Evolutionary conservation across 2,329 filamentous ascomycete genomes (phyloP).

Genomic region (Fusarium kyushuense): DNA sequence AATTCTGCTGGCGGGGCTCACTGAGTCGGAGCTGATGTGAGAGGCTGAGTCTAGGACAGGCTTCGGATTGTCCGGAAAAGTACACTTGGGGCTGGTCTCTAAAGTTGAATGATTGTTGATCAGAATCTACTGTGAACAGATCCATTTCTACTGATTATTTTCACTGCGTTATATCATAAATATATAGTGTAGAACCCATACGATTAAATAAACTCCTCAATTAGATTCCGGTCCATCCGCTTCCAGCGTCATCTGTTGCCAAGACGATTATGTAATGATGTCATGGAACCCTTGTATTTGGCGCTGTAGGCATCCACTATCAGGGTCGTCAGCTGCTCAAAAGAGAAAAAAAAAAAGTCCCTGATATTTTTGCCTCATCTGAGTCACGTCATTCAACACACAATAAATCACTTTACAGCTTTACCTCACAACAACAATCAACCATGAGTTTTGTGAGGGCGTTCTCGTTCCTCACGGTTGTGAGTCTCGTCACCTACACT

Average conservation of each 20-base stretch:
- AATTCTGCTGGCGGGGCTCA: slow-evolving; percentile 40
- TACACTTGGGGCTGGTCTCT: neutral
- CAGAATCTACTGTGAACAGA: too few species aligned
- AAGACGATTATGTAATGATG: slow-evolving; percentile 35
- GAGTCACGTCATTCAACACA: slow-evolving; percentile 3
- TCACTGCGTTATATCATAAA: too few species aligned
- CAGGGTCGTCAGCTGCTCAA: slow-evolving; percentile 11
- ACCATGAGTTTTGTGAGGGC: slow-evolving; percentile 30
- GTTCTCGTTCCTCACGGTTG: slow-evolving; percentile 25
- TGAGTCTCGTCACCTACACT: slow-evolving; percentile 23
- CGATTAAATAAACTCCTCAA: neutral
- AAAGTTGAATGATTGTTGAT: neutral
- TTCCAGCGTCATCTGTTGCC: slow-evolving; percentile 2
- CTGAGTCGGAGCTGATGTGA: neutral
- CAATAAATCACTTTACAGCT: neutral
- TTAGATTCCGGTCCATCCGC: neutral
- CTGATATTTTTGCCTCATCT: slow-evolving; percentile 9
- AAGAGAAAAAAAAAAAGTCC: slow-evolving; percentile 4
- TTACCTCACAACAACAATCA: neutral
- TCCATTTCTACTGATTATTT: too few species aligned
- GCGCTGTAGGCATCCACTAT: slow-evolving; percentile 24
- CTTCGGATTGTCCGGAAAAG: neutral
- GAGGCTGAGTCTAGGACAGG: neutral
- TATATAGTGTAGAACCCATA: too few species aligned
- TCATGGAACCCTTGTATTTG: slow-evolving; percentile 24